A percentile compares a stretch with the other conserved stretches of the same genome.
Conservation (phyloP, 1,284 basidiomycete species). For the Stygiomarasmius scandens region DNA sequence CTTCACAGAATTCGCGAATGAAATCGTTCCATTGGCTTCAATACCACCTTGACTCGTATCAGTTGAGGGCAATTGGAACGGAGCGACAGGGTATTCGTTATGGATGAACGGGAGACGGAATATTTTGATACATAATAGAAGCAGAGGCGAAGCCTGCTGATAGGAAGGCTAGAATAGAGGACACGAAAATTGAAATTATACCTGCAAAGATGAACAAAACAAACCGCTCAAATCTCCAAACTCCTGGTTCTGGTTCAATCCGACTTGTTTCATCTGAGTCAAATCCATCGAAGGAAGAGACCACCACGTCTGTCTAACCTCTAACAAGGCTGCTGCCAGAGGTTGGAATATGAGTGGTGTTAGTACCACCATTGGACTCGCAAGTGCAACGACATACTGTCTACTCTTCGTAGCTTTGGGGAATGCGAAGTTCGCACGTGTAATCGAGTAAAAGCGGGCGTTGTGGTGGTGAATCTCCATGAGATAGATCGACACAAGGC, state of each 20-base stretch:
- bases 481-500: constrained; percentile 60
- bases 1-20: constrained; percentile 46
- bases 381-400: constrained; percentile 50
- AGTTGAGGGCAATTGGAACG: constrained; percentile 38
- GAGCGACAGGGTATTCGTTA: constrained; percentile 46
- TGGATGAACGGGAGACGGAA: constrained; percentile 47
- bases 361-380: constrained; percentile 49
- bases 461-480: constrained; percentile 52
- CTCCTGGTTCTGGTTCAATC: constrained; percentile 44
- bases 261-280: constrained; percentile 27
- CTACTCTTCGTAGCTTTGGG: constrained; percentile 43
- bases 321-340: constrained; percentile 49
- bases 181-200: neutral
- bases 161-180: constrained; percentile 43
- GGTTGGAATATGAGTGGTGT: constrained; percentile 50
- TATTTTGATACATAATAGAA: constrained; percentile 41
- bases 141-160: constrained; percentile 56
- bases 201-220: constrained; percentile 16
- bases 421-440: constrained; percentile 51
- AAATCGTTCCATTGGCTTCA: constrained; percentile 39
- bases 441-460: constrained; percentile 55
- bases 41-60: constrained; percentile 15
- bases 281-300: constrained; percentile 34
- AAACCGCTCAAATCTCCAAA: constrained; percentile 51
- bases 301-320: constrained; percentile 45